Evolutionary conservation across 768 basidiomycete genomes (phyloP).

Genomic region (Psilocybe subaeruginosa): DNA sequence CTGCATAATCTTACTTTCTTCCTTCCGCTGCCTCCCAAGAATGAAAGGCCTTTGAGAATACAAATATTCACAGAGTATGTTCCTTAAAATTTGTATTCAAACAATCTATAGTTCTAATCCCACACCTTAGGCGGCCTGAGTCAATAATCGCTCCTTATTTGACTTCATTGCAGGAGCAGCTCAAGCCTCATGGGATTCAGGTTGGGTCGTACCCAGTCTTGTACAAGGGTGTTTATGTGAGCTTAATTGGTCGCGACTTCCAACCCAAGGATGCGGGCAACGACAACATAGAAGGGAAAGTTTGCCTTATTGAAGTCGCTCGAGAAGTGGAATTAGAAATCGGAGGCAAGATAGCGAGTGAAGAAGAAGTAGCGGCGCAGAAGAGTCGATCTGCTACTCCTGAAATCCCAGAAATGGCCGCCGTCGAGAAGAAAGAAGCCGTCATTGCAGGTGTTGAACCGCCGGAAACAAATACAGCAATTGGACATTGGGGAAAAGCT

Average conservation of each 20-base stretch:
- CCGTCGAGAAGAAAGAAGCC: not conserved
- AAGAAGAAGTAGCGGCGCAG: constrained; percentile 64
- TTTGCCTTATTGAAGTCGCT: constrained; percentile 56
- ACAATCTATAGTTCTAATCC: not conserved
- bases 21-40: constrained; percentile 76
- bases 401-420: constrained; percentile 2
- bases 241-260: constrained; percentile 60
- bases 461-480: not conserved
- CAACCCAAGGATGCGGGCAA: constrained; percentile 26
- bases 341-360: constrained; percentile 60
- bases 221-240: constrained; percentile 69
- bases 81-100: not conserved
- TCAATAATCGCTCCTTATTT: constrained; percentile 85
- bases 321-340: constrained; percentile 64
- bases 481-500: constrained; percentile 13
- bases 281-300: constrained; percentile 51
- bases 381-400: constrained; percentile 33
- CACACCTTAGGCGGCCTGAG: constrained; percentile 61
- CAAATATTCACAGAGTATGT: constrained; percentile 82
- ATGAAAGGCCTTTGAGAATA: constrained; percentile 74
- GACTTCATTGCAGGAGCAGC: constrained; percentile 72
- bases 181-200: constrained; percentile 76
- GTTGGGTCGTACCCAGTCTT: constrained; percentile 79
- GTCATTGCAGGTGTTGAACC: constrained; percentile 1
- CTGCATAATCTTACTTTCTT: constrained; percentile 72